These are phyloP conservation scores for Diaporthe ampelina DNA, from an alignment of 2,329 filamentous ascomycete species.

Conservation along the genomic window DNA sequence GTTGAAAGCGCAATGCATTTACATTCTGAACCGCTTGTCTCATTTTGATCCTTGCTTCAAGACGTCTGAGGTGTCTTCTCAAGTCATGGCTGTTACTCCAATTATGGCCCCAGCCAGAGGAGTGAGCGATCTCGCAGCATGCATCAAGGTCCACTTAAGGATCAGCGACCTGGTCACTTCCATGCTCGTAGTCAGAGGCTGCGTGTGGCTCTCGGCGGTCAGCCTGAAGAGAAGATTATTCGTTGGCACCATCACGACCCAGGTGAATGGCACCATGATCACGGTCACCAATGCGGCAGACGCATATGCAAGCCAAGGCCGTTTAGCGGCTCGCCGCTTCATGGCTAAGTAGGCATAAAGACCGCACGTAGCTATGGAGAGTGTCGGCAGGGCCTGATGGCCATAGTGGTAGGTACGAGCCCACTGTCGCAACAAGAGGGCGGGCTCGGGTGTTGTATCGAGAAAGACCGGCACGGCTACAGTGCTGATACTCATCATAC, in stretches of 20 bases:
- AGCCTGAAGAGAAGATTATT: slow-evolving; percentile 46
- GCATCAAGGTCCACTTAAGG: slow-evolving; percentile 48
- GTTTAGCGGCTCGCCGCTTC: slow-evolving; percentile 47
- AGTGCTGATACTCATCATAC: slow-evolving; percentile 44
- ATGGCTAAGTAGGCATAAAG: slow-evolving; percentile 47
- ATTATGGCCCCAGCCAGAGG: slow-evolving; percentile 6
- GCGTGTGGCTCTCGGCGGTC: not conserved
- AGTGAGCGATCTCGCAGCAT: slow-evolving; percentile 41
- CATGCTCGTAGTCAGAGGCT: not conserved
- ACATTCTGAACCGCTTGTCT: not conserved
- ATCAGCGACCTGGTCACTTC: slow-evolving; percentile 43
- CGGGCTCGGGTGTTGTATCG: slow-evolving; percentile 46
- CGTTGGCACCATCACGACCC: slow-evolving; percentile 52
- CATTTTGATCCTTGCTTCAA: not conserved
- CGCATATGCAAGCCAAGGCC: slow-evolving; percentile 8
- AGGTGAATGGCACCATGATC: slow-evolving; percentile 54
- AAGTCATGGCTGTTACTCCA: not conserved
- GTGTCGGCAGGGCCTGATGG: slow-evolving; percentile 48
- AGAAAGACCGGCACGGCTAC: slow-evolving; percentile 51
- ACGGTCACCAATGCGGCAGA: slow-evolving; percentile 39
- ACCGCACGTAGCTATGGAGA: slow-evolving; percentile 46
- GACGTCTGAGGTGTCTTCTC: no score
- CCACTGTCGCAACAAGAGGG: slow-evolving; percentile 50
- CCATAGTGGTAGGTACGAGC: slow-evolving; percentile 52
- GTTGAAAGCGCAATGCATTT: not conserved